A percentile compares a stretch with the other conserved stretches of the same genome.
Evolutionary conservation across 2,329 filamentous ascomycete genomes (phyloP).

Genomic region (Rutstroemia sp.): DNA sequence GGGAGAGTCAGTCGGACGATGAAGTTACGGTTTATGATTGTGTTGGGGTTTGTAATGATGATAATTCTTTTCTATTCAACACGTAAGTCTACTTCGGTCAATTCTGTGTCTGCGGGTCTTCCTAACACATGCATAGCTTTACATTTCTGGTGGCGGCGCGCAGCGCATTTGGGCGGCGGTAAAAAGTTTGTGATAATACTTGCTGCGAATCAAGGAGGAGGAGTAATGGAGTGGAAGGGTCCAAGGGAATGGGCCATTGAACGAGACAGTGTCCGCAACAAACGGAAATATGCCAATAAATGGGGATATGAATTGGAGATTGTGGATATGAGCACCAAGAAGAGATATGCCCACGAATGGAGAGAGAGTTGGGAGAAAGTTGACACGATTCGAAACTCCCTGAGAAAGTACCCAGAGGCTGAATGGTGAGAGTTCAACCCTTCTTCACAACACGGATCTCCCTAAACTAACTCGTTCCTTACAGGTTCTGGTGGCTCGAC

Average conservation of each 20-base stretch:
- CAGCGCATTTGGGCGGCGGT: slow-evolving; percentile 69
- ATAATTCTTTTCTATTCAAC: slow-evolving; percentile 63
- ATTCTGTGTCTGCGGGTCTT: no score
- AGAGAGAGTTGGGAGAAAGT: slow-evolving; percentile 99
- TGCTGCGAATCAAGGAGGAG: slow-evolving; percentile 87
- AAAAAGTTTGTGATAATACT: slow-evolving; percentile 90
- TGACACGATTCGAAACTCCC: slow-evolving; percentile 78
- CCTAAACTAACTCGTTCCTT: slow-evolving; percentile 25
- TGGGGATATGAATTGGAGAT: slow-evolving; percentile 97
- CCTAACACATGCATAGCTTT: slow-evolving; percentile 19
- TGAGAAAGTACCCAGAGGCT: slow-evolving; percentile 90
- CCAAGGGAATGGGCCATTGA: slow-evolving; percentile 97
- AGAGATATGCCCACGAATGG: slow-evolving; percentile 98
- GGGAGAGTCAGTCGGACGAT: slow-evolving; percentile 55
- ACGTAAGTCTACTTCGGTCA: slow-evolving; percentile 62
- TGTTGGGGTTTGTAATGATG: slow-evolving; percentile 52
- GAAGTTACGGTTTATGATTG: slow-evolving; percentile 54
- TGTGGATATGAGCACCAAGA: slow-evolving; percentile 98
- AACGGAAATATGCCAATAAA: slow-evolving; percentile 73
- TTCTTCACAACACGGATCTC: not conserved
- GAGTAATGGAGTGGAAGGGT: slow-evolving; percentile 99
- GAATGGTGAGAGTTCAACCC: slow-evolving; percentile 63
- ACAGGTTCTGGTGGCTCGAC: slow-evolving; percentile 99
- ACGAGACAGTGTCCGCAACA: slow-evolving; percentile 91
- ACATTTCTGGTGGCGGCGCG: slow-evolving; percentile 59